Conservation (phyloP, 2,329 filamentous ascomycete genomes). For the Nigrospora oryzae region DNA sequence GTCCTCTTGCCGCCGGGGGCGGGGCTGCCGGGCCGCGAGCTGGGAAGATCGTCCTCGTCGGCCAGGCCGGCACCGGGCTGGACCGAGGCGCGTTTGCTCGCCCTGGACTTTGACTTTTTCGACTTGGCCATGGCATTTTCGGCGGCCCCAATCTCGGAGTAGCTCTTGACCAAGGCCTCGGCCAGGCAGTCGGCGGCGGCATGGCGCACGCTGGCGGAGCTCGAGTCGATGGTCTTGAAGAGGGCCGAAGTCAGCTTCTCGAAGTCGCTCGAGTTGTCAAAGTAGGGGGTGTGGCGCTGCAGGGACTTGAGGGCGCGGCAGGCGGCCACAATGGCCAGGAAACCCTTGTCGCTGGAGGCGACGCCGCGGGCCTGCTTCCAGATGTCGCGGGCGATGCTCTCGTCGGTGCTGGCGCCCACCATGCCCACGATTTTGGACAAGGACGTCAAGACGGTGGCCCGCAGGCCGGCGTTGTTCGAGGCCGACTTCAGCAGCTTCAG, state of each 20-base stretch:
- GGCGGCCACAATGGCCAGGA: constrained; percentile 68
- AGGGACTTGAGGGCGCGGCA: constrained; percentile 73
- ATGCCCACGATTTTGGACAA: constrained; percentile 70
- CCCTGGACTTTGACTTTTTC: constrained; percentile 57
- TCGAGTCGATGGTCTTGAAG: constrained; percentile 80
- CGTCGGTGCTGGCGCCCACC: constrained; percentile 71
- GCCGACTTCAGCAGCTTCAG: constrained; percentile 75
- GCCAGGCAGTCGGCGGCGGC: constrained; percentile 81
- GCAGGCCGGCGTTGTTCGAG: constrained; percentile 71
- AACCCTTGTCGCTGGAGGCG: constrained; percentile 71
- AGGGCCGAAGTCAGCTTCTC: constrained; percentile 76
- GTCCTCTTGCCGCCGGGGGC: constrained; percentile 57
- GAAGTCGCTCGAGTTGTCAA: constrained; percentile 83
- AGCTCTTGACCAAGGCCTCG: constrained; percentile 72
- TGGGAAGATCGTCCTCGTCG: constrained; percentile 58
- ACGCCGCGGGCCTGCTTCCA: constrained; percentile 85
- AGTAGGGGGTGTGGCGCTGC: constrained; percentile 65
- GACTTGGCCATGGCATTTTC: constrained; percentile 43
- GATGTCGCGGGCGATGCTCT: constrained; percentile 75
- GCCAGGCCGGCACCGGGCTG: constrained; percentile 55
- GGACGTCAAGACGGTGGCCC: constrained; percentile 68
- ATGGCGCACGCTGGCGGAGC: constrained; percentile 67
- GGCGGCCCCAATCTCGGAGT: constrained; percentile 50
- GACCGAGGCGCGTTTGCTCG: constrained; percentile 48
- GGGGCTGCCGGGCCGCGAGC: constrained; percentile 63